Evolutionary conservation across 148 eudicot genomes (phyloP), one percentile per base, ranked within the genome.

Genomic region (Nepenthes gracilis): DNA sequence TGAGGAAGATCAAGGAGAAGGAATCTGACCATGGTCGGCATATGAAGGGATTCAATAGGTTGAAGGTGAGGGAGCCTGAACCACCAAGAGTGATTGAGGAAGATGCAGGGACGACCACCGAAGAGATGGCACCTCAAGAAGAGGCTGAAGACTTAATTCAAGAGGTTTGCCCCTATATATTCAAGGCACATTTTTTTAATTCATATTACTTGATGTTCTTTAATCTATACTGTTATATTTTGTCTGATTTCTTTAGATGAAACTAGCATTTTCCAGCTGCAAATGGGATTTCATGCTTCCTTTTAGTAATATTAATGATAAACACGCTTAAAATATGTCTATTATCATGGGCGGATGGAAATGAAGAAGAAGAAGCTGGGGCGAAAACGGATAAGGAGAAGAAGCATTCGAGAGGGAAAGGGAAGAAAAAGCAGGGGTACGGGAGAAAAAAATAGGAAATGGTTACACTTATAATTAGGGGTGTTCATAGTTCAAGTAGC

Each of bases 1-100:
- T 91, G 70, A 78, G 96, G 76, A 91, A 88, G 77, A 85, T 87
- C 58, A 91, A 91, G 79, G 97, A 91, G 73, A 91, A 91, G 70
- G 97, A 80, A 36, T 62, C 90, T 2, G 96, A 91, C 61, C 90
- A 83, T 72, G 92, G 92, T 56, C 81, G 93, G 12, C 97, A 81
- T 71, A 80, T 85, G 87, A 90, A 90, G 63, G 95, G 92, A 11
- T 75, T 74, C 62, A 69, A 82, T 63, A 77, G 88, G 68, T 72
- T 66, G 9, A 86, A 82, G 67, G 64, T 80, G 63, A 84, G 84
- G 66, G 95, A 86, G 15, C 78, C 84, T 43, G 83, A 66, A 52
- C 64, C 50, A 10, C 32, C 70, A 9, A 35, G 56, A 34, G 11
- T 70, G 33, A 35, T 64, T 23, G 57, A 35, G 34, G 72, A 72